Evolutionary conservation across 768 basidiomycete genomes (phyloP), one percentile per base, ranked within the genome.

Genomic region (Amanita brunnescens): DNA sequence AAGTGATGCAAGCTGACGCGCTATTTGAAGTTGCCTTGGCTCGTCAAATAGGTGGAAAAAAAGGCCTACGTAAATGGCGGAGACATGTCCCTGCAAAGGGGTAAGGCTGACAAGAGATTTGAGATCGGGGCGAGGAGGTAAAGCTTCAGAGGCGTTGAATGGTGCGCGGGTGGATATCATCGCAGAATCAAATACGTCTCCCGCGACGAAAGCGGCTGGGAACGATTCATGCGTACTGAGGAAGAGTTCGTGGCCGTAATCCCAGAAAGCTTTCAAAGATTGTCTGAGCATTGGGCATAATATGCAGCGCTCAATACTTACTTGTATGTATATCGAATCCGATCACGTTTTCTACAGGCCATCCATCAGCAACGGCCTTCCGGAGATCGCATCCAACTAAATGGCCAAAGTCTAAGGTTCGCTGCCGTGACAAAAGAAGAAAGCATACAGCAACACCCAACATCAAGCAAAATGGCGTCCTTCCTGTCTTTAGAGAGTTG

Each of bases 191-290:
- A 85, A 74, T 0, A 63, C 69, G 53, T 86, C 73, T 1, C 83
- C 84, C 10, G 70, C 62, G n/a, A 85, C 49, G 59, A 86, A 85
- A 0, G 66, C 60, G 0, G 71, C 77, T 1, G 79, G 77, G 62
- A 79, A 84, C 0, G 73, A 68, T 35, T 73, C 65, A 0, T 74
- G 72, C 0, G 68, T 78, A 3, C 75, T 70, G 41, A 61, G 70
- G 65, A 83, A 87, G 13, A 86, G 68, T 38, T 75, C 67, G 54
- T 85, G 81, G 1, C 83, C 83, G 2, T 75, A 67, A 3, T 78
- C 69, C 82, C 81, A 85, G 55, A 80, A 79, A 8, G 65, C 82
- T 83, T 48, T 20, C 13, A 18, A 45, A 18, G 29, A 5, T 18
- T 7, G 26, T 29, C 7, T 7, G 20, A 5, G 20, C 6, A 21